These are phyloP conservation scores for Austroboletus rostrupii DNA, from an alignment of 1,284 basidiomycete species.

Conservation along the genomic window DNA sequence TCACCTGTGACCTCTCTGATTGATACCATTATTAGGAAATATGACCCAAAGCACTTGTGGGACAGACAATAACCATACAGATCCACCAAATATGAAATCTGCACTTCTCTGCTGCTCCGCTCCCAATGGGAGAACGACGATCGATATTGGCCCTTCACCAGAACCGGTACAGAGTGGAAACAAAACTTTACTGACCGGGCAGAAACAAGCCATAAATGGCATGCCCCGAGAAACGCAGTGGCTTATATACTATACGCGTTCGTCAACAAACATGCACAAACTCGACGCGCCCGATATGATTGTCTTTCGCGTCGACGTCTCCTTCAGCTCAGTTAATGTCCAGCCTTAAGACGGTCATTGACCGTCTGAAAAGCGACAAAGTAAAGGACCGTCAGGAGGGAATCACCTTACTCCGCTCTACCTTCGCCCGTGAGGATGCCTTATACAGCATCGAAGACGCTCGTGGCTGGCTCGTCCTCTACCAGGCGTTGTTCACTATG, in stretches of 20 bases:
- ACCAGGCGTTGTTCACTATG: conserved; percentile 68
- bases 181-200: conserved; percentile 58
- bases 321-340: conserved; percentile 24
- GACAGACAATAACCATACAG: conserved; percentile 33
- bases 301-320: neutral
- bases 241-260: conserved; percentile 30
- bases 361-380: conserved; percentile 59
- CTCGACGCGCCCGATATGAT: neutral
- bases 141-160: conserved; percentile 64
- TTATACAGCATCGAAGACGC: conserved; percentile 55
- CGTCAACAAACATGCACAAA: conserved; percentile 28
- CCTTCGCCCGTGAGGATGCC: conserved; percentile 55
- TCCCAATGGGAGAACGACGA: conserved; percentile 38
- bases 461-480: conserved; percentile 63
- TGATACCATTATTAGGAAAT: too few species aligned
- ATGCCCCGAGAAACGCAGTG: neutral
- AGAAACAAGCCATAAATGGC: conserved; percentile 53
- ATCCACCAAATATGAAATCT: conserved; percentile 22
- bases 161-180: conserved; percentile 66
- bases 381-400: conserved; percentile 73
- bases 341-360: conserved; percentile 47
- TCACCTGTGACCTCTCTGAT: too few species aligned
- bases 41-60: conserved; percentile 27
- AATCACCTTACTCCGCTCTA: conserved; percentile 50
- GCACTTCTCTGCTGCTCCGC: conserved; percentile 45